These are phyloP conservation scores for Combretum micranthum DNA, from an alignment of 345 rosid genomes.

Conservation along the genomic window DNA sequence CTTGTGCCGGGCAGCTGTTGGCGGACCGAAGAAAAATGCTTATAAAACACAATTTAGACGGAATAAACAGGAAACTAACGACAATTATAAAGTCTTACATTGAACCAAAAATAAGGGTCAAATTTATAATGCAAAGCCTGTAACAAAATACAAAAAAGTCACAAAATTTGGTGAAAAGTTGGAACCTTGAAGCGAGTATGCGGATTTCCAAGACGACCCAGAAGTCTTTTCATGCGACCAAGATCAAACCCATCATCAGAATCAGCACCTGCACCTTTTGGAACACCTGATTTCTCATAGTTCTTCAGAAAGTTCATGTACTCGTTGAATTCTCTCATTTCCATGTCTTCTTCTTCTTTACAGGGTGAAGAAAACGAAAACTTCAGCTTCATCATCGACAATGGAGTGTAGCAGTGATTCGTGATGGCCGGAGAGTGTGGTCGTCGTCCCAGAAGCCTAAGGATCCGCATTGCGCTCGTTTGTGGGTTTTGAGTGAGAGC, in stretches of 20 bases:
- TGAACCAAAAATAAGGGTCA: not conserved
- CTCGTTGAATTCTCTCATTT: slow-evolving; percentile 45
- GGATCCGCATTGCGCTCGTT: slow-evolving; percentile 13
- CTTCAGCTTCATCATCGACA: not conserved
- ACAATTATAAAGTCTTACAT: no score
- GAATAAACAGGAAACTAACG: no score
- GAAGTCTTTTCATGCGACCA: slow-evolving; percentile 65
- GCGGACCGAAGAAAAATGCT: no score
- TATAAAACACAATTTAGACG: no score
- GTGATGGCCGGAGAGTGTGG: no score
- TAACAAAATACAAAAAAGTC: not conserved
- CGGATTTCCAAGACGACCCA: slow-evolving; percentile 74
- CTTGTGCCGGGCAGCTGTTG: no score
- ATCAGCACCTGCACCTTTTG: slow-evolving; percentile 84
- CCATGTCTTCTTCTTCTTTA: slow-evolving; percentile 33
- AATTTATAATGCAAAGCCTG: not conserved
- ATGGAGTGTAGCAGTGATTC: no score
- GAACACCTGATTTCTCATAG: slow-evolving; percentile 79
- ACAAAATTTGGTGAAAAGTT: not conserved
- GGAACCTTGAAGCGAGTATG: slow-evolving; percentile 63
- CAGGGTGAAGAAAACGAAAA: slow-evolving; percentile 16
- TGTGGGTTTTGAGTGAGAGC: not conserved
- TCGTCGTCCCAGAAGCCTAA: slow-evolving; percentile 10
- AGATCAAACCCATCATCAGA: slow-evolving; percentile 83
- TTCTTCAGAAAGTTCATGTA: slow-evolving; percentile 77